phyloP scores from a whole-genome alignment of 306 rosid genomes.

The Senna tora region DNA sequence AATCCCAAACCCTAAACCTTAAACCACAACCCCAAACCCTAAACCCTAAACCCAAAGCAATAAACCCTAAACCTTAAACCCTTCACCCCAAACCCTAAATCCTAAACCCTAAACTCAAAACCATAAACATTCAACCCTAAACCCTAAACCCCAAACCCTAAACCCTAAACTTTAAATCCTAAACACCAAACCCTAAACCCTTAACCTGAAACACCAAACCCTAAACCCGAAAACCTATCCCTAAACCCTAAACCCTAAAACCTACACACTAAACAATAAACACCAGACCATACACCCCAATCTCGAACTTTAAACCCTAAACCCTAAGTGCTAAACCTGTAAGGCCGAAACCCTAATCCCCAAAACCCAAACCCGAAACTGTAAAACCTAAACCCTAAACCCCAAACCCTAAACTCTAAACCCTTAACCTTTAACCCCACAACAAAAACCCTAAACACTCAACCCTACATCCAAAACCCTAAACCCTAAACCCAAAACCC shows the following conservation, averaged over 20 bases:
- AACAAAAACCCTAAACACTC: too few species aligned
- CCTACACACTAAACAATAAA: too few species aligned
- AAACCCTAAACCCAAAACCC: slow-evolving; percentile 33
- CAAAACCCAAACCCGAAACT: too few species aligned
- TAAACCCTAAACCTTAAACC: slow-evolving; percentile 38
- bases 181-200: slow-evolving; percentile 31
- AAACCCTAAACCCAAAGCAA: slow-evolving; percentile 34
- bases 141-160: slow-evolving; percentile 29
- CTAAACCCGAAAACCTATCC: slow-evolving; percentile 27
- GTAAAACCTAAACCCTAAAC: background rate
- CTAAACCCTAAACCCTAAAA: slow-evolving; percentile 27
- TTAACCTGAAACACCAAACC: slow-evolving; percentile 27
- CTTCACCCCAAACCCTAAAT: too few species aligned
- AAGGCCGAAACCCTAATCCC: too few species aligned
- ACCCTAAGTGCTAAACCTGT: too few species aligned
- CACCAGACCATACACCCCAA: too few species aligned
- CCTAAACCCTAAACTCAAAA: too few species aligned
- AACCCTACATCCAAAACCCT: slow-evolving; percentile 20
- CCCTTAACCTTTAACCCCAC: too few species aligned
- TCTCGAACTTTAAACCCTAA: too few species aligned
- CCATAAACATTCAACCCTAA: too few species aligned
- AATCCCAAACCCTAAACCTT: too few species aligned
- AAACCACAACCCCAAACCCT: slow-evolving; percentile 5
- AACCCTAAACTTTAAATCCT: slow-evolving; percentile 29
- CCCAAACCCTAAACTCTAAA: slow-evolving; percentile 8